Evolutionary conservation across 768 basidiomycete genomes (phyloP).

Genomic region (Leucocoprinus birnbaumii): DNA sequence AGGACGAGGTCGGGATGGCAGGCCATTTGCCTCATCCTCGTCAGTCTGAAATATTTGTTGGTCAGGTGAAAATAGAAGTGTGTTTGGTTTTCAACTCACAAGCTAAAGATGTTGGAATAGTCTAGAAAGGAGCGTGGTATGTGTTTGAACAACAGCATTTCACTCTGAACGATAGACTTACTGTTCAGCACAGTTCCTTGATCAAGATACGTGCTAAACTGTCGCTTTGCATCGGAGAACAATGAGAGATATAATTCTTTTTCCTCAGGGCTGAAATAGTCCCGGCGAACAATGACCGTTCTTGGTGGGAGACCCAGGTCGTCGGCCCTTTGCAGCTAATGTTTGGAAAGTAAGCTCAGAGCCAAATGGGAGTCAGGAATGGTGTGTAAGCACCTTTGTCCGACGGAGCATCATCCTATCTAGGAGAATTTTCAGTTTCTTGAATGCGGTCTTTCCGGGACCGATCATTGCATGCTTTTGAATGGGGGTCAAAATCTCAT

Average conservation of each 20-base stretch:
- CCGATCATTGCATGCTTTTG: slow-evolving; percentile 86
- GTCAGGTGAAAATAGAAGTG: background rate
- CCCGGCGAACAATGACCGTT: slow-evolving; percentile 81
- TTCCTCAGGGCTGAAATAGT: slow-evolving; percentile 96
- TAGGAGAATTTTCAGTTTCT: slow-evolving; percentile 85
- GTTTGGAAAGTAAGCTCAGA: background rate
- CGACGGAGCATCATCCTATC: slow-evolving; percentile 95
- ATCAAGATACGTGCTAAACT: slow-evolving; percentile 88
- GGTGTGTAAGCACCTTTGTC: slow-evolving; percentile 67
- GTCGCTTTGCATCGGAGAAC: slow-evolving; percentile 89
- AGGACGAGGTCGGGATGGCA: slow-evolving; percentile 94
- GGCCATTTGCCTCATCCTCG: slow-evolving; percentile 95
- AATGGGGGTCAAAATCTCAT: slow-evolving; percentile 94
- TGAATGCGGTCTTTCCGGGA: slow-evolving; percentile 81
- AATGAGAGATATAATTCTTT: slow-evolving; percentile 91
- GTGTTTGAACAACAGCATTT: background rate
- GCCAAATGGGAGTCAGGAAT: background rate
- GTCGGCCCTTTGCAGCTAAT: slow-evolving; percentile 88
- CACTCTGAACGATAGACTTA: slow-evolving; percentile 34
- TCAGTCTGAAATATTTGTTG: slow-evolving; percentile 54
- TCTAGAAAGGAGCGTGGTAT: slow-evolving; percentile 37
- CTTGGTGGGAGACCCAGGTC: slow-evolving; percentile 94
- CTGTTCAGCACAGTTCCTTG: slow-evolving; percentile 92
- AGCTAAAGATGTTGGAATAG: slow-evolving; percentile 86
- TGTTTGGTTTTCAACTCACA: too few species aligned